Evolutionary conservation across 306 rosid species (phyloP), one percentile per base, ranked within the genome.

Genomic region (Macrotyloma uniflorum): DNA sequence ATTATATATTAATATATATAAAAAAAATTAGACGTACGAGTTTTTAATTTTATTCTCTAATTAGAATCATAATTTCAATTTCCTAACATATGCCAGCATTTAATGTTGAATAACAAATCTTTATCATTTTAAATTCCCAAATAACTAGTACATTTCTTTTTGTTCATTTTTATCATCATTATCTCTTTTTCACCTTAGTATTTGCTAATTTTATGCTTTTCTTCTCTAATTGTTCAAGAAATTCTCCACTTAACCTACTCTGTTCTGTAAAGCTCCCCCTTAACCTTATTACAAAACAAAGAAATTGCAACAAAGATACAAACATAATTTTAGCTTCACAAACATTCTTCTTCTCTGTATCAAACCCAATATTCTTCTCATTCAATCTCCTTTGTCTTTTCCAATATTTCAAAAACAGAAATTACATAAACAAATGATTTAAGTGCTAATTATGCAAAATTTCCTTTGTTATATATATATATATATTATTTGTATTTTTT

Each of bases 201-300:
- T 8, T 36, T 36, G 10, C 0, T 36, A 8, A 7, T 36, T 40
- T 40, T 2, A 0, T 11, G 5, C 5, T 19, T 19, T 22, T 66
- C 22, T 23, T 61, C 33, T 5, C 57, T 1, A 77, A 67, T 30
- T 55, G 51, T 68, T 68, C 26, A 40, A 35, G 54, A 79, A 59
- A 79, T 58, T 79, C 72, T 51, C 22, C 71, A 59, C 11, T 70
- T 3, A 79, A 14, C 22, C 54, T 23, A 55, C 16, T 7, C 35
- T 50, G 9, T 24, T 47, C 0, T 9, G 30, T 7, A 4, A 9
- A 33, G 11, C 2, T 74, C 42, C 4, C 49, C 19, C 42, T 42
- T 9, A 43, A 55, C 2, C 32, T 14, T 9, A 11, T 40, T 38
- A 57, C 57, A 35, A 54, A 20, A 61, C 22, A 38, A 43, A 18